These are phyloP conservation scores for Trametes elegans DNA, from an alignment of 768 basidiomycete species.

Conservation along the genomic window DNA sequence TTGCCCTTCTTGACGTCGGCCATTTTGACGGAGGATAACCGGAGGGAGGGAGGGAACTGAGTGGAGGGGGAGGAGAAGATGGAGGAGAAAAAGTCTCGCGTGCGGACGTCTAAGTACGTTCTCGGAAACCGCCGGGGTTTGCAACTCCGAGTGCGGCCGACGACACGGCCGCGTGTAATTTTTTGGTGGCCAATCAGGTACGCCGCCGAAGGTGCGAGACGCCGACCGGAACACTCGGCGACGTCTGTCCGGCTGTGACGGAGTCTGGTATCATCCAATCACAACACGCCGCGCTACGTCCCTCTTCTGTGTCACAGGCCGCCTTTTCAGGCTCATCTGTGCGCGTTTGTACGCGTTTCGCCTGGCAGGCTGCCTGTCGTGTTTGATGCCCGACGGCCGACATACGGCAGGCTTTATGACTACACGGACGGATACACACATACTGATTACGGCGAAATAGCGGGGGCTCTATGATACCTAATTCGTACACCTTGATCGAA, in stretches of 20 bases:
- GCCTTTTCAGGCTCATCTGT: constrained; percentile 3
- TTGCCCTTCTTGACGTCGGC: constrained; percentile 83
- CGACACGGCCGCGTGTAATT: constrained; percentile 9
- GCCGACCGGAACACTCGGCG: not conserved
- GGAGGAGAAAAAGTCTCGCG: constrained; percentile 37
- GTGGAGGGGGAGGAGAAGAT: constrained; percentile 48
- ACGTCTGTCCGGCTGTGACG: constrained; percentile 7
- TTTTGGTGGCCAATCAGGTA: constrained; percentile 17
- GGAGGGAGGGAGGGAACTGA: constrained; percentile 40
- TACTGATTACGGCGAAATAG: constrained; percentile 7
- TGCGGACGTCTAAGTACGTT: constrained; percentile 26
- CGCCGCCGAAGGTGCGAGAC: not conserved
- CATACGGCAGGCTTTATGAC: not conserved
- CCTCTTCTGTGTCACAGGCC: not conserved
- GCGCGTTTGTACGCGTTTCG: not conserved
- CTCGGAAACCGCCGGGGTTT: constrained; percentile 23
- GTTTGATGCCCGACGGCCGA: not conserved
- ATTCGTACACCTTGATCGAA: constrained; percentile 8
- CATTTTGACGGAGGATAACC: constrained; percentile 61
- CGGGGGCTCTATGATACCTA: constrained; percentile 6
- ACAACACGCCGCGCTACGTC: not conserved
- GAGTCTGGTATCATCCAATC: constrained; percentile 5
- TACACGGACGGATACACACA: constrained; percentile 5
- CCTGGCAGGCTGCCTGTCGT: not conserved
- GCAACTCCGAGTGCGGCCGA: constrained; percentile 18